Evolutionary conservation across 495 filamentous ascomycete genomes (phyloP).

Genomic region (Penicillium lagena): DNA sequence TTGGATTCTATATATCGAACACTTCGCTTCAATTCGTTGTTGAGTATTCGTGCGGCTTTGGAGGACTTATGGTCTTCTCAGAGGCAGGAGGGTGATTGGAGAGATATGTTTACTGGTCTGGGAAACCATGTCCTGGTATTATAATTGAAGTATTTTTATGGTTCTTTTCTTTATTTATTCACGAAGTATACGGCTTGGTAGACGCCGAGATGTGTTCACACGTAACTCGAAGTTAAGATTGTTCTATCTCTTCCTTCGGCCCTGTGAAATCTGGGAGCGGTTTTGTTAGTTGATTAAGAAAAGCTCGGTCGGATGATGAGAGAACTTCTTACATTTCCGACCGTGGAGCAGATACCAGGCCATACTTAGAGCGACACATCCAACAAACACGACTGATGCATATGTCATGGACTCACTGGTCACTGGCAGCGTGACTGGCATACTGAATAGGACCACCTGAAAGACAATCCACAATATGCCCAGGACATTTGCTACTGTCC

Average conservation of each 20-base stretch:
- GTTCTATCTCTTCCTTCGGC: no score
- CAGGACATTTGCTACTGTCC: no score
- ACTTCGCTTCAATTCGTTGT: slow-evolving; percentile 8
- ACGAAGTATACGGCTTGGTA: no score
- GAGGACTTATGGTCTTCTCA: slow-evolving; percentile 4
- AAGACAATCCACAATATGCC: no score
- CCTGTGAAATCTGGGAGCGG: no score
- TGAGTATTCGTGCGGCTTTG: slow-evolving; percentile 8
- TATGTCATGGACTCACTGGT: slow-evolving; percentile 43
- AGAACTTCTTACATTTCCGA: slow-evolving; percentile 5
- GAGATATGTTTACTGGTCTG: slow-evolving; percentile 9
- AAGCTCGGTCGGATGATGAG: no score
- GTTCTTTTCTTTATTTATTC: no score
- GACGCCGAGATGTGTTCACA: no score
- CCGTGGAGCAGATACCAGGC: slow-evolving; percentile 63
- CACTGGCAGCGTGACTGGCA: slow-evolving; percentile 32
- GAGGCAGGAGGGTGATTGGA: slow-evolving; percentile 8
- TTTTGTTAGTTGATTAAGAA: no score
- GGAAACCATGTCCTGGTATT: slow-evolving; percentile 11
- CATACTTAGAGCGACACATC: slow-evolving; percentile 40
- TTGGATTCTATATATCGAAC: slow-evolving; percentile 8
- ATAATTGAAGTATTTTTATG: background rate
- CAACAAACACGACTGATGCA: slow-evolving; percentile 52
- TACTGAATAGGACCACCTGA: slow-evolving; percentile 40
- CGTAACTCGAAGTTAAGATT: no score